These are phyloP conservation scores for Tetracladium maxilliforme DNA, from an alignment of 2,329 filamentous ascomycete species.

Conservation along the genomic window DNA sequence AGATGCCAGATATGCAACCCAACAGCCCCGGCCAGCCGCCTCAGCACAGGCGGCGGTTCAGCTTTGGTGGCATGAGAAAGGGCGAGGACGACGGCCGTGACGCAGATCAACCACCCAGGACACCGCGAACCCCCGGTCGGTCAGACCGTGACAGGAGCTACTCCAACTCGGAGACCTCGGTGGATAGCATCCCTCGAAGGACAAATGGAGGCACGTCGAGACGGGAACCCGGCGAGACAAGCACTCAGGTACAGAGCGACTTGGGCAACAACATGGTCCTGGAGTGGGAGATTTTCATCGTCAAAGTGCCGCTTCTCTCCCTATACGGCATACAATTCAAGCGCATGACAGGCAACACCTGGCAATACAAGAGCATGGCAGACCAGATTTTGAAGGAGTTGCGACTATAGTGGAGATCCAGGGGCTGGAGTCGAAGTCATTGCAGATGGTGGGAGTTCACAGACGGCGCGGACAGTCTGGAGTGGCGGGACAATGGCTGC, in stretches of 20 bases:
- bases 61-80: slow-evolving; percentile 57
- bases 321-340: slow-evolving; percentile 97
- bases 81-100: slow-evolving; percentile 54
- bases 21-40: slow-evolving; percentile 39
- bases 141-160: slow-evolving; percentile 52
- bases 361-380: slow-evolving; percentile 98
- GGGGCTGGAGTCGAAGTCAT: no score
- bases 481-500: no score
- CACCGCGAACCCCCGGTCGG: slow-evolving; percentile 27
- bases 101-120: slow-evolving; percentile 32
- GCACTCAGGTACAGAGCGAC: slow-evolving; percentile 82
- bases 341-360: slow-evolving; percentile 86
- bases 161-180: slow-evolving; percentile 75
- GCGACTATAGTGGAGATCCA: slow-evolving; percentile 60
- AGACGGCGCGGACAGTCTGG: not conserved
- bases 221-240: slow-evolving; percentile 68
- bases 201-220: slow-evolving; percentile 31
- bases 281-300: slow-evolving; percentile 91
- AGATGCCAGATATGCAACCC: slow-evolving; percentile 45
- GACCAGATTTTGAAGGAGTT: slow-evolving; percentile 85
- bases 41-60: slow-evolving; percentile 64
- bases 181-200: slow-evolving; percentile 54
- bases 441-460: no score
- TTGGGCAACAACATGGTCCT: slow-evolving; percentile 72
- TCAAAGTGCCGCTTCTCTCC: slow-evolving; percentile 87